Evolutionary conservation across 139 green algal genomes (phyloP), one percentile per base, ranked within the genome.

Genomic region (Ettlia oleoabundans): DNA sequence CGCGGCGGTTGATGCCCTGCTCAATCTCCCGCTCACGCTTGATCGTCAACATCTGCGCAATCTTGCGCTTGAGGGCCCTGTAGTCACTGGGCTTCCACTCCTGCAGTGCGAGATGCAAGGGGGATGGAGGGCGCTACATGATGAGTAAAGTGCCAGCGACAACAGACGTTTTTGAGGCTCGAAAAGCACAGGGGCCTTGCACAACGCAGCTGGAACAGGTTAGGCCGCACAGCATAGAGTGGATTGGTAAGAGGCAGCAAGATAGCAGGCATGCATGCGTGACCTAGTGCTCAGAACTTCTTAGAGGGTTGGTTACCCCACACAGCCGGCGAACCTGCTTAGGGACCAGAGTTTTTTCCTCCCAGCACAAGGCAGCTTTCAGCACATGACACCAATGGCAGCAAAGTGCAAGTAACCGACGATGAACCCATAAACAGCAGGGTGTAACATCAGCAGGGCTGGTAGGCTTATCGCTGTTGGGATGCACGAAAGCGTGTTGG

Each of bases 21-120:
- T 55, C 85, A 43, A 92, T 66, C 58, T 92, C 85, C 40, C 47
- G 26, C 81, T 92, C 84, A 55, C 88, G 64, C 43, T 63, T 58
- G 28, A 90, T 80, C 1, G 88, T 92, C 82, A 93, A 62, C 65
- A 92, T 77, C 76, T 89, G 88, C 30, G 88, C 88, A 22, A 91
- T 52, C 79, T 84, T 78, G 47, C 68, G 67, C 79, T 67, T 78
- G 26, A 71, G 43, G 8, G 38, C 38, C 68, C 47, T 73, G 62
- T 73, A 85, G n/a, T 70, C 63, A 51, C 53, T 73, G 40, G 58
- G 41, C 63, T 86, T 81, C n/a, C 38, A 86, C 7, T 80, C 67
- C 63, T 86, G 67, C 24, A 41, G 35, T 4, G 13, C 18, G 13
- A 30, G 10, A 43, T 32, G 43, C 22, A 24, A 15, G 33, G 70